phyloP scores from a whole-genome alignment of 23 red algal species.

The Cyanidiococcus yangmingshanensis region DNA sequence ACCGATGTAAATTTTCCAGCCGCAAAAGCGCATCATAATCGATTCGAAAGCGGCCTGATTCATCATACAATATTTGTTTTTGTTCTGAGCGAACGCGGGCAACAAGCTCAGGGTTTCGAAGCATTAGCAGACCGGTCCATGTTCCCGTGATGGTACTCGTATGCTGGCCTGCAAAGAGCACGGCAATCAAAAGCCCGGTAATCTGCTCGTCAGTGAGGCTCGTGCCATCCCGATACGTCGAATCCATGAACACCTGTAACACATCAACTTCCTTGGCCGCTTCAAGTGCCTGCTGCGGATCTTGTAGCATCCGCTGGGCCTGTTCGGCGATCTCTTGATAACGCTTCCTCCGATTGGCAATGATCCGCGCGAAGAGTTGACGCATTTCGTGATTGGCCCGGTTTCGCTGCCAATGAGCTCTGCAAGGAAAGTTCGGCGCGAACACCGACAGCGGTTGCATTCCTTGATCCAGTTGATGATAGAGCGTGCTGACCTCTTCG shows the following conservation, averaged over 20 bases:
- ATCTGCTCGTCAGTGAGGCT: slow-evolving; percentile 58
- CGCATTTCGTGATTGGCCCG: slow-evolving; percentile 55
- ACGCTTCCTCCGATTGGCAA: slow-evolving; percentile 41
- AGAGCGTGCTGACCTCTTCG: slow-evolving; percentile 77
- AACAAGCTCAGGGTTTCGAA: slow-evolving; percentile 41
- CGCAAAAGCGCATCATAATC: slow-evolving; percentile 55
- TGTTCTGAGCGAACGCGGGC: slow-evolving; percentile 56
- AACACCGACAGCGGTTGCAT: slow-evolving; percentile 97
- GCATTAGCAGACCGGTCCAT: slow-evolving; percentile 72
- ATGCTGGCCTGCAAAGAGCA: slow-evolving; percentile 92
- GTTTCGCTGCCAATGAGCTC: slow-evolving; percentile 63
- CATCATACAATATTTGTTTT: slow-evolving; percentile 19
- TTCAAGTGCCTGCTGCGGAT: neutral
- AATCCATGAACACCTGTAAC: slow-evolving; percentile 86
- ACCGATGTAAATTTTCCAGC: slow-evolving; percentile 75
- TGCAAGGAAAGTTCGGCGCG: slow-evolving; percentile 74
- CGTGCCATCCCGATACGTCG: slow-evolving; percentile 59
- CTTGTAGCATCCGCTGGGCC: neutral
- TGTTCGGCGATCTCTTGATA: slow-evolving; percentile 22
- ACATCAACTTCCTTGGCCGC: slow-evolving; percentile 63
- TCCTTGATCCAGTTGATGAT: slow-evolving; percentile 82
- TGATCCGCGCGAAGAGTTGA: slow-evolving; percentile 60
- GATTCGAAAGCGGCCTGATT: slow-evolving; percentile 26
- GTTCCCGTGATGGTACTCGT: slow-evolving; percentile 80
- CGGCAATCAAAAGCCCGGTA: slow-evolving; percentile 54